Evolutionary conservation across 2,329 filamentous ascomycete species (phyloP), one percentile per base, ranked within the genome.

Genomic region (Achaetomium macrosporum): DNA sequence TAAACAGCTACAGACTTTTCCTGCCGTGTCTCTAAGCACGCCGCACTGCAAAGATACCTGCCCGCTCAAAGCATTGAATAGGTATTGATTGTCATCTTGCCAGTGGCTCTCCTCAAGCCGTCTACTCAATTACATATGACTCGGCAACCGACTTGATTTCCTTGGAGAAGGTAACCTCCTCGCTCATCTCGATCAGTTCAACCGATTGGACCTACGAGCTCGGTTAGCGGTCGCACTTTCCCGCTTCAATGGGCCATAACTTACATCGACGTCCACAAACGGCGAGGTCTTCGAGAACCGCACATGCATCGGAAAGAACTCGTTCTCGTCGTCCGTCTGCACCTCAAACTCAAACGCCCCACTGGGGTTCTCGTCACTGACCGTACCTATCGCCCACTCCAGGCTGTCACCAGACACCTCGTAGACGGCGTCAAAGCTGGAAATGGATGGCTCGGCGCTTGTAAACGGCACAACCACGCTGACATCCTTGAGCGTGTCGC

Each of bases 231-330:
- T n/a, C 7, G 35, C n/a, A 69, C 63, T 25, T 31, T 17, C 42
- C 41, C 17, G 7, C 15, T 9, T 17, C 33, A 19, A 17, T 20
- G 15, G n/a, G 7, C 35, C 12, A 37, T 6, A 4, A 81, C 87
- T 85, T 77, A 97, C 92, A 73, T 96, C 90, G 59, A 99, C 88
- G 64, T 96, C 90, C 47, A 97, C 81, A 69, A 89, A 96, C 29
- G 93, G 92, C 54, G 79, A 82, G 40, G 83, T 80, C 79, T 95
- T 96, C 58, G 82, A 85, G 72, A 99, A 99, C 50, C 84, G 81
- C 56, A 97, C 84, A 50, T 82, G 86, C 91, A 99, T 97, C 1
- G 93, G 93, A 83, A 99, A 99, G 75, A 97, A 97, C 63, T 96
- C 91, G 52, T 89, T 85, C 67, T 97, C 93, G 61, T 91, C 88